phyloP scores from a whole-genome alignment of 1,284 basidiomycete genomes.

The Naganishia albida region DNA sequence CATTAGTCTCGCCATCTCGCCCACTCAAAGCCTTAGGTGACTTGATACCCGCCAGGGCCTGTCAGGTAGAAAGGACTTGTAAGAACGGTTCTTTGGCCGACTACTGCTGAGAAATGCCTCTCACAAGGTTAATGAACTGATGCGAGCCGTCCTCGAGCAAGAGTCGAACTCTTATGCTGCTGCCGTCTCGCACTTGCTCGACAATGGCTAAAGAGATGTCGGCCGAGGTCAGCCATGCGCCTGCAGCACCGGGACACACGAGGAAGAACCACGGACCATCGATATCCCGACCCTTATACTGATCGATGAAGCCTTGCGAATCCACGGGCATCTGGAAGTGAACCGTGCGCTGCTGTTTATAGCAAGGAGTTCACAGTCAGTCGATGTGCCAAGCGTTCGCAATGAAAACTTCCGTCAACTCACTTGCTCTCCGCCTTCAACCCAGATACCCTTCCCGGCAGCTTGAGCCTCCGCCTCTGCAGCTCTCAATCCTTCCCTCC shows the following conservation, averaged over 20 bases:
- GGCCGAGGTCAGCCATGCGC: neutral
- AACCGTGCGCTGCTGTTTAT: constrained; percentile 66
- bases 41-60: constrained; percentile 78
- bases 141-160: constrained; percentile 85
- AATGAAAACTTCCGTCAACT: constrained; percentile 19
- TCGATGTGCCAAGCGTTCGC: neutral
- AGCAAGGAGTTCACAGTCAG: constrained; percentile 3
- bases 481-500: constrained; percentile 59
- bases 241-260: neutral
- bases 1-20: constrained; percentile 66
- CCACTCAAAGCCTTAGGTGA: constrained; percentile 67
- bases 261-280: constrained; percentile 63
- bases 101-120: constrained; percentile 14
- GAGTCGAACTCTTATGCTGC: constrained; percentile 82
- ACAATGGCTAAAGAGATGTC: constrained; percentile 66
- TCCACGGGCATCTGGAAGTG: constrained; percentile 87
- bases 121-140: constrained; percentile 53
- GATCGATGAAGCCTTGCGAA: constrained; percentile 80
- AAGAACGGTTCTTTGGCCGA: too few relatives aligned
- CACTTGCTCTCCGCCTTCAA: constrained; percentile 68
- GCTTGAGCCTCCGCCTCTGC: constrained; percentile 76
- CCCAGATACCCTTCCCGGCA: constrained; percentile 79
- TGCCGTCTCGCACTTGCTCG: constrained; percentile 91
- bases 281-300: constrained; percentile 85
- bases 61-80: constrained; percentile 34